Evolutionary conservation across 78 protist genomes (phyloP).

Genomic region (Speleostelium caveatum): DNA sequence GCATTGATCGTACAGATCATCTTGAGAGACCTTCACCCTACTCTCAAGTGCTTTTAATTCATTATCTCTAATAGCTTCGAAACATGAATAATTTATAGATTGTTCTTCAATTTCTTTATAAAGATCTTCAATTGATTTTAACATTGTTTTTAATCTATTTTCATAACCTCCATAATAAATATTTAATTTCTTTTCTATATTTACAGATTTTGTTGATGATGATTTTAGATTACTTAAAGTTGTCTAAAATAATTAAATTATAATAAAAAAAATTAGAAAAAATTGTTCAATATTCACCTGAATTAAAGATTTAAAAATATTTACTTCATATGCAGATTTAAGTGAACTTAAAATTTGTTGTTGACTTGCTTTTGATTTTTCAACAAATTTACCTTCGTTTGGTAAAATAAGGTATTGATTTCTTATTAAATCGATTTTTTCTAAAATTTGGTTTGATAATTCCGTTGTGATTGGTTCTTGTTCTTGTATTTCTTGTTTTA

Average conservation of each 20-base stretch:
- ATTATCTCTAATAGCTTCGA: not conserved
- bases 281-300: not conserved
- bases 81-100: slow-evolving; percentile 28
- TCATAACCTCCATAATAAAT: slow-evolving; percentile 39
- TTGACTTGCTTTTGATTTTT: not conserved
- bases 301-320: not conserved
- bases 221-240: slow-evolving; percentile 1
- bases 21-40: slow-evolving; percentile 18
- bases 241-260: not conserved
- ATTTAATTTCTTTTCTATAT: slow-evolving; percentile 31
- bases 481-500: too few relatives aligned
- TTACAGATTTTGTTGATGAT: not conserved
- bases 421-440: not conserved
- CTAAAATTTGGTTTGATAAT: not conserved
- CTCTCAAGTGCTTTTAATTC: slow-evolving; percentile 21
- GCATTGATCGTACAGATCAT: slow-evolving; percentile 57
- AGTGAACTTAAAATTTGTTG: not conserved
- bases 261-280: not conserved
- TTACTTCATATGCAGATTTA: slow-evolving; percentile 6
- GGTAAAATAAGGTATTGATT: not conserved
- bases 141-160: not conserved
- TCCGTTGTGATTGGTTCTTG: too few relatives aligned
- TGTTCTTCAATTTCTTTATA: slow-evolving; percentile 9
- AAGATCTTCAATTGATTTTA: slow-evolving; percentile 10
- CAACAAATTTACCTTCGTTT: slow-evolving; percentile 18